phyloP scores from a whole-genome alignment of 306 rosid genomes.

The Fagus sylvatica region DNA sequence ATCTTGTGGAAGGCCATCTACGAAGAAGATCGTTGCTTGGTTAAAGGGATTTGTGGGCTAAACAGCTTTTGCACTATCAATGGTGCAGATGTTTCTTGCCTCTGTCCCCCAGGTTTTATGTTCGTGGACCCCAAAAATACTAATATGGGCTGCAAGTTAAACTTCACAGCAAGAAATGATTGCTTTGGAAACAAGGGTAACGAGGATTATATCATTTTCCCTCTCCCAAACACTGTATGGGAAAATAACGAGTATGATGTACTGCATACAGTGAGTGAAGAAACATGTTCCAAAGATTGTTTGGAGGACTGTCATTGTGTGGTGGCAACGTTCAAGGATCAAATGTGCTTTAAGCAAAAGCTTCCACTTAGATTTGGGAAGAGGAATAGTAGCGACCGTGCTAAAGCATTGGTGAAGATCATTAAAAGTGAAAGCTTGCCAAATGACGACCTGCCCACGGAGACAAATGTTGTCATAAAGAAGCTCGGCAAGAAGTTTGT shows the following conservation, averaged over 20 bases:
- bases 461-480: not conserved
- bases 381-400: not conserved
- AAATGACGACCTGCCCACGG: not conserved
- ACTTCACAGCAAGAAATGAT: not conserved
- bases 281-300: not conserved
- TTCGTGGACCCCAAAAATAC: not conserved
- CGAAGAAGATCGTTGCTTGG: not conserved
- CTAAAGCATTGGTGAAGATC: not conserved
- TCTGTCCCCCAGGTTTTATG: constrained; percentile 1
- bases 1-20: not conserved
- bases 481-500: not conserved
- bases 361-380: not conserved
- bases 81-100: constrained; percentile 1
- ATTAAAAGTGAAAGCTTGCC: not conserved
- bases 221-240: not conserved
- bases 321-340: not conserved
- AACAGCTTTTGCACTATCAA: not conserved
- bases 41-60: constrained; percentile 2
- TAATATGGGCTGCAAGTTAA: constrained; percentile 2
- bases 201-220: not conserved
- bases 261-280: not conserved
- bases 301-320: constrained; percentile 1
- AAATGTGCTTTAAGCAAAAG: not conserved
- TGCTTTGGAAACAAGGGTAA: not conserved
- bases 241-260: not conserved